phyloP scores from a whole-genome alignment of 2,329 filamentous ascomycete genomes.

The Ophiostoma sp. region DNA sequence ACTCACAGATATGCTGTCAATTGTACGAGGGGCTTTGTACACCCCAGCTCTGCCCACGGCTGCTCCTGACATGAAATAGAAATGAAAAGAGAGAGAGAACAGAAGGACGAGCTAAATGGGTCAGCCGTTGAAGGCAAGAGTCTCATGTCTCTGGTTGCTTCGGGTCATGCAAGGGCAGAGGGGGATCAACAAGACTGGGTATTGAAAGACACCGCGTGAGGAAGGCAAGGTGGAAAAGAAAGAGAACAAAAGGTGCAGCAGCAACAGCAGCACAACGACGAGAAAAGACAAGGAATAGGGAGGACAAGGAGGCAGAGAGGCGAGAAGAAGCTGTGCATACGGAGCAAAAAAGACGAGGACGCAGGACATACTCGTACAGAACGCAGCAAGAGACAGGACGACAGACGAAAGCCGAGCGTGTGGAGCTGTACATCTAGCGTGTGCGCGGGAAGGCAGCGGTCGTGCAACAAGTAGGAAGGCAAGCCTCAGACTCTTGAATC shows the following conservation, averaged over 20 bases:
- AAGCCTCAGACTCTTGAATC: slow-evolving; percentile 8
- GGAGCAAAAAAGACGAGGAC: background rate
- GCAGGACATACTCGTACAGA: slow-evolving; percentile 7
- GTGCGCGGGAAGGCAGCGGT: slow-evolving; percentile 1
- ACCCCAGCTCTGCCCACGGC: background rate
- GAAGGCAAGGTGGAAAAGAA: background rate
- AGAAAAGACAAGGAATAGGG: background rate
- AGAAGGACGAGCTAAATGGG: background rate
- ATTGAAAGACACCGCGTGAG: background rate
- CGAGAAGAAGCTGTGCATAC: background rate
- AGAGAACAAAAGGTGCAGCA: background rate
- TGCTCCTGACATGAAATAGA: background rate
- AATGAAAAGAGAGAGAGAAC: background rate
- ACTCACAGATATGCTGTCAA: background rate
- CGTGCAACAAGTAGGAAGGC: slow-evolving; percentile 1
- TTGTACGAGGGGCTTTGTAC: background rate
- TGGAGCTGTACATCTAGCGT: slow-evolving; percentile 3
- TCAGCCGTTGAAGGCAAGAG: slow-evolving; percentile 21
- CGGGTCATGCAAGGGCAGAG: slow-evolving; percentile 24
- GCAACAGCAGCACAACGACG: background rate
- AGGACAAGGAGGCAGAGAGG: background rate
- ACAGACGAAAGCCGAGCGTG: slow-evolving; percentile 15
- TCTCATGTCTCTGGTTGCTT: slow-evolving; percentile 18
- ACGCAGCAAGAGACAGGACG: background rate
- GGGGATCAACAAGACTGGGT: background rate